These are phyloP conservation scores for Mycena latifolia DNA, from an alignment of 768 basidiomycete genomes.

Conservation along the genomic window DNA sequence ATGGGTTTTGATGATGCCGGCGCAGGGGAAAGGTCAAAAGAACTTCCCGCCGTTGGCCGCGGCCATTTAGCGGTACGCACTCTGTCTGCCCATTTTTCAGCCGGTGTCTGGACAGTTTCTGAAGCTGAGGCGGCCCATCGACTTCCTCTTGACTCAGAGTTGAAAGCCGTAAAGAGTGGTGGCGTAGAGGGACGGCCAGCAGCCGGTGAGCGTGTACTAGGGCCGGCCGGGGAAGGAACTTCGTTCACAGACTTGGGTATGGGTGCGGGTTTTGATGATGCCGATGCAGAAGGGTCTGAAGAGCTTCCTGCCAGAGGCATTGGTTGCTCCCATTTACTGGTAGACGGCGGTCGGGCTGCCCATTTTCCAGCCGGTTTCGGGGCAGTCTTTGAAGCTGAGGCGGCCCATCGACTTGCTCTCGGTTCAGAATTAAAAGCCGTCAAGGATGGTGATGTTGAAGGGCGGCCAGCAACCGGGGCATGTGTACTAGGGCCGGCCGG, in stretches of 20 bases:
- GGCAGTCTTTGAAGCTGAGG: background rate
- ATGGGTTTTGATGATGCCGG: no score
- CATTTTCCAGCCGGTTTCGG: background rate
- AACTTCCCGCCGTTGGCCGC: background rate
- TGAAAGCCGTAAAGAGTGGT: background rate
- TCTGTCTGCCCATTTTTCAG: background rate
- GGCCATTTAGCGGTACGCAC: conserved; percentile 28
- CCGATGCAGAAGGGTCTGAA: background rate
- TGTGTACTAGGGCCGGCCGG: conserved; percentile 22
- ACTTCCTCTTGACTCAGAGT: background rate
- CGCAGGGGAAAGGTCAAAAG: background rate
- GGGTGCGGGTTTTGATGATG: no score
- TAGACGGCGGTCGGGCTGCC: conserved; percentile 8
- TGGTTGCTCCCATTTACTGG: conserved; percentile 27
- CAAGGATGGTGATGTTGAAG: background rate
- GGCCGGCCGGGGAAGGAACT: conserved; percentile 13
- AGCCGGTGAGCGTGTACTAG: conserved; percentile 1
- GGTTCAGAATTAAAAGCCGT: background rate
- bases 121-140: background rate
- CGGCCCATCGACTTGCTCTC: background rate
- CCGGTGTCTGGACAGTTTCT: background rate
- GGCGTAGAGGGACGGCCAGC: background rate
- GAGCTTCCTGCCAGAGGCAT: background rate
- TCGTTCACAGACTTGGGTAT: conserved; percentile 13
- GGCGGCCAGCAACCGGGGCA: background rate